Percentiles rank a stretch among this genome's conserved stretches.
Evolutionary conservation across 208 protist genomes (phyloP).

Genomic region (Acanthamoeba healyi): DNA sequence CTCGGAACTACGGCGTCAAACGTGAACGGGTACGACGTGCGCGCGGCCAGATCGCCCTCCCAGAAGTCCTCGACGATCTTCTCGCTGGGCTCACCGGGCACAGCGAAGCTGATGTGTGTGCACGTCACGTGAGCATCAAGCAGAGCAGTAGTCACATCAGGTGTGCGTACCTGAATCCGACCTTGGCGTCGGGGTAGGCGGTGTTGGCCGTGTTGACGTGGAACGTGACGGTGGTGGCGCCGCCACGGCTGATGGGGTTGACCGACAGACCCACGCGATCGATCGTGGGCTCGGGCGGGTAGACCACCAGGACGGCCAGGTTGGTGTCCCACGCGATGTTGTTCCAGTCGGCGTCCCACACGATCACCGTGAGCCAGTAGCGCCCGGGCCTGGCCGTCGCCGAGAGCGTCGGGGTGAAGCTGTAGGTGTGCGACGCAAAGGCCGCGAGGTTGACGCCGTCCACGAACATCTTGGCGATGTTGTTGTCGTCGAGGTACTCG

Average conservation of each 20-base stretch:
- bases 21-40: background rate
- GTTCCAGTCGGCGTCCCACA: conserved; percentile 35
- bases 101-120: background rate
- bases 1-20: background rate
- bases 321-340: conserved; percentile 53
- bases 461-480: background rate
- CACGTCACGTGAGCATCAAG: background rate
- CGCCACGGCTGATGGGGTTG: background rate
- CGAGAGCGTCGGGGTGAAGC: background rate
- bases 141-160: no score
- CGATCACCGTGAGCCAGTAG: conserved; percentile 42
- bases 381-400: background rate
- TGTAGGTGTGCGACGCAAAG: background rate
- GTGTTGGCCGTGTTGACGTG: background rate
- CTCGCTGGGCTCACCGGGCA: background rate
- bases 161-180: background rate
- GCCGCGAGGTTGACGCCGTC: background rate
- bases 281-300: conserved; percentile 8
- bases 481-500: background rate
- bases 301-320: background rate
- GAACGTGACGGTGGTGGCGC: background rate
- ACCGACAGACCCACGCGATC: background rate
- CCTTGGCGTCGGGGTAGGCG: background rate
- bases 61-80: conserved; percentile 11
- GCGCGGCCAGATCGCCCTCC: background rate